Base-by-base conservation (phyloP, 1,139 yeast genomes). In the Scheffersomyces parashehatae region DNA sequence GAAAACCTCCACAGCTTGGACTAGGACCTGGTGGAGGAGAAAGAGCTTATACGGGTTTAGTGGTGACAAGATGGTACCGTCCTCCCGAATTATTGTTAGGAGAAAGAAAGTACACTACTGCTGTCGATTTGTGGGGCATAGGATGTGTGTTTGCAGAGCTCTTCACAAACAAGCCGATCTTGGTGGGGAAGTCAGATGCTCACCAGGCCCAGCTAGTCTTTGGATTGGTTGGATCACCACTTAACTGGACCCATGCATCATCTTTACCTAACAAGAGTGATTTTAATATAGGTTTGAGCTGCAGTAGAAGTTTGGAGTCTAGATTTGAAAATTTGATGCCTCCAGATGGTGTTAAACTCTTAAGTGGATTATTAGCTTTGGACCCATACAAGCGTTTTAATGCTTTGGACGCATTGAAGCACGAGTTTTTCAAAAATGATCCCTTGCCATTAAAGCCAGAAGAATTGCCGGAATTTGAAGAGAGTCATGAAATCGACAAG, bases 91-190 rank as follows among this genome's bases (percentile, higher is more conserved):
- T 93, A 16, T 75, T 93, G 20, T 67, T 93, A 42, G 97, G 97
- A 1, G 96, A 90, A 54, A 73, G 86, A 48, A 73, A 78, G 47
- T 93, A 93, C 59, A 90, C 98, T 2, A 88, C 97, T 0, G 95
- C 98, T 0, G 91, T 93, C 14, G 97, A 93, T 65, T 77, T 93
- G 66, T 93, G 99, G 99, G 98, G 98, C 1, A 81, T 88, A 10
- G 99, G 99, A 2, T 95, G 99, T 67, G 95, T 95, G 0, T 84
- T 95, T 64, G 99, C 90, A 0, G 99, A 95, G 63, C 74, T 91
- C 57, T 93, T 88, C 66, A 81, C 82, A 34, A 79, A 82, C 46
- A 81, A 78, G 51, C 99, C 99, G 0, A 88, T 95, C 14, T 67
- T 95, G 40, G 90, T 82, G 39, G 99, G 99, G 0, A 75, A 79